Evolutionary conservation across 1,284 basidiomycete species (phyloP).

Genomic region (Neolentinus lepideus): DNA sequence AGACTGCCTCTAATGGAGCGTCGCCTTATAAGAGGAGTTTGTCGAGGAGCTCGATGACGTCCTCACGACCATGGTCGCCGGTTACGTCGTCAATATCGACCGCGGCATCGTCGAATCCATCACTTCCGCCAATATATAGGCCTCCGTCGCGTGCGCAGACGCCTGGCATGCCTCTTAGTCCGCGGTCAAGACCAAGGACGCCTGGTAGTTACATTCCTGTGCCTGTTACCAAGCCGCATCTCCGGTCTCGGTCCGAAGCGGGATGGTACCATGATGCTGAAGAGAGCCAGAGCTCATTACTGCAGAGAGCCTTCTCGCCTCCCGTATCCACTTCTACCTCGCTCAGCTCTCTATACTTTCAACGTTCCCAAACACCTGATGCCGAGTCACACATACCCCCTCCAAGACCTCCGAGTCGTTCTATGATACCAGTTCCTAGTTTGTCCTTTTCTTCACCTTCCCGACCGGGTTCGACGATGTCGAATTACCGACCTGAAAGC

Average conservation of each 20-base stretch:
- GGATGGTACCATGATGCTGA: conserved; percentile 40
- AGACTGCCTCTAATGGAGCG: conserved; percentile 32
- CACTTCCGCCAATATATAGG: conserved; percentile 24
- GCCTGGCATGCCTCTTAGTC: conserved; percentile 17
- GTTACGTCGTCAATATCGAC: conserved; percentile 67
- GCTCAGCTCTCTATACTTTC: conserved; percentile 9
- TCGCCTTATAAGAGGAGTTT: conserved; percentile 50
- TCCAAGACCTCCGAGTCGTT: conserved; percentile 72
- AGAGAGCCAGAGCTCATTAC: conserved; percentile 27
- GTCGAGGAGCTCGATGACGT: conserved; percentile 68
- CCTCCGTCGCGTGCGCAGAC: conserved; percentile 27
- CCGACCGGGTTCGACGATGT: conserved; percentile 64
- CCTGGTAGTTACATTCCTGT: conserved; percentile 66
- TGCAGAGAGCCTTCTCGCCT: conserved; percentile 63
- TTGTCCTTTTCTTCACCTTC: conserved; percentile 65
- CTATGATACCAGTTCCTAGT: conserved; percentile 73
- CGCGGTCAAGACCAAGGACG: conserved; percentile 63
- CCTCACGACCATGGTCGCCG: conserved; percentile 75
- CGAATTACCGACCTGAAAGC: conserved; percentile 53
- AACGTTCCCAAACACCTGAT: conserved; percentile 31
- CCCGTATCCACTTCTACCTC: conserved; percentile 35
- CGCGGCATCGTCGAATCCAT: conserved; percentile 43
- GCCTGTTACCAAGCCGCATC: conserved; percentile 34
- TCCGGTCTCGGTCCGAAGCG: conserved; percentile 37
- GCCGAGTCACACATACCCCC: conserved; percentile 31